phyloP scores from a whole-genome alignment of 805 yeast genomes.

The Candida boleticola region DNA sequence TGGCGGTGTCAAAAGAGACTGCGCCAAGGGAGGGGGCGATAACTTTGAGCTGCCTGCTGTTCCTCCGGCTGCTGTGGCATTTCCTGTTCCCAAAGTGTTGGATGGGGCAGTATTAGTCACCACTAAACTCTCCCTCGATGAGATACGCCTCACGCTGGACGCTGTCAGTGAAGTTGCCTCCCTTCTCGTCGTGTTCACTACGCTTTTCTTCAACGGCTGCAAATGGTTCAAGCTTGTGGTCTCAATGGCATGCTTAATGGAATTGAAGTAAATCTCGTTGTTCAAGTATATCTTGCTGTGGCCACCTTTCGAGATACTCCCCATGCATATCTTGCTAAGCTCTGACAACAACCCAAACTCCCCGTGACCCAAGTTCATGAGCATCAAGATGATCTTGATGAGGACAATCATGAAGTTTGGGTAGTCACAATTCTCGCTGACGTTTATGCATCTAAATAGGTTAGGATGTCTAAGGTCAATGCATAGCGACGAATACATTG shows the following conservation, averaged over 20 bases:
- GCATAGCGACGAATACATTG: slow-evolving; percentile 30
- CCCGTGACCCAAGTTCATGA: slow-evolving; percentile 34
- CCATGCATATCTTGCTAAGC: slow-evolving; percentile 28
- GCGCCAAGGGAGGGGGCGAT: neutral
- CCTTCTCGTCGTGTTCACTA: neutral
- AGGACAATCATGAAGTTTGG: slow-evolving; percentile 29
- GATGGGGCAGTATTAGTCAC: no score
- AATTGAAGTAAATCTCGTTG: slow-evolving; percentile 24
- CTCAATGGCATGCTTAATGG: slow-evolving; percentile 32
- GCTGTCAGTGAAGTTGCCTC: neutral
- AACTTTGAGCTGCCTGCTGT: neutral
- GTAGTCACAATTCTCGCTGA: slow-evolving; percentile 11
- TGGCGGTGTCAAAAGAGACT: neutral
- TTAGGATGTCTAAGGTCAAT: slow-evolving; percentile 35
- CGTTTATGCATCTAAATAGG: slow-evolving; percentile 27
- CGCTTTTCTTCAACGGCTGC: neutral
- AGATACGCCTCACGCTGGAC: neutral
- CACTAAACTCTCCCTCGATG: neutral
- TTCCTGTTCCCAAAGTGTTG: neutral
- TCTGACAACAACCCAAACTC: slow-evolving; percentile 31
- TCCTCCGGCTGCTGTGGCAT: neutral
- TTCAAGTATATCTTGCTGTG: slow-evolving; percentile 27
- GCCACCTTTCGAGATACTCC: slow-evolving; percentile 18
- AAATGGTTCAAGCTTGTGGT: slow-evolving; percentile 29
- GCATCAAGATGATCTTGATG: slow-evolving; percentile 24